A percentile compares a stretch with the other conserved stretches of the same genome.
Evolutionary conservation across 2,329 filamentous ascomycete genomes (phyloP).

Genomic region (Phoma sp.): DNA sequence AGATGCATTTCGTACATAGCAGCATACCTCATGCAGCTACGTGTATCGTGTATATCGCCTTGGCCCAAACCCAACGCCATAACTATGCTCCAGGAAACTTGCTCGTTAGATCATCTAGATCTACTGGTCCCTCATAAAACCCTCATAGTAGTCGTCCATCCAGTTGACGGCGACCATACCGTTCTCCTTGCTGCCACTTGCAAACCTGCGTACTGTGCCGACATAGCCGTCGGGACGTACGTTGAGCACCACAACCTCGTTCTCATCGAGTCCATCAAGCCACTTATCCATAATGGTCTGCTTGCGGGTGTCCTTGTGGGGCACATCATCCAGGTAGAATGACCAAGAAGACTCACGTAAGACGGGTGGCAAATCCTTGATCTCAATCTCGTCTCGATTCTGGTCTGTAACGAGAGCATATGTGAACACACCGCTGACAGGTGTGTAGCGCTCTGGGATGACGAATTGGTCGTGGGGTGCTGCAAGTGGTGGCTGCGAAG

Average conservation of each 20-base stretch:
- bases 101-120: neutral
- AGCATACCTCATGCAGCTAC: neutral
- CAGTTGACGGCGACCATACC: conserved; percentile 50
- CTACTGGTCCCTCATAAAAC: conserved; percentile 50
- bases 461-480: conserved; percentile 70
- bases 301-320: conserved; percentile 60
- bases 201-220: conserved; percentile 63
- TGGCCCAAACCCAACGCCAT: conserved; percentile 1
- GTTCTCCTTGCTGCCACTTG: conserved; percentile 34
- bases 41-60: neutral
- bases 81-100: neutral
- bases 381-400: conserved; percentile 68
- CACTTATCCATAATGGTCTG: conserved; percentile 69
- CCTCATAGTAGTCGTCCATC: conserved; percentile 60
- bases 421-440: conserved; percentile 72
- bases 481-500: conserved; percentile 61
- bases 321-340: conserved; percentile 72
- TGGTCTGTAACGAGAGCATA: conserved; percentile 69
- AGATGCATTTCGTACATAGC: neutral
- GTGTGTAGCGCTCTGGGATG: conserved; percentile 71
- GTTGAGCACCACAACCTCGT: conserved; percentile 69
- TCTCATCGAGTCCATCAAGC: conserved; percentile 64
- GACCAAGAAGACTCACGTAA: conserved; percentile 73
- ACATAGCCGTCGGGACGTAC: conserved; percentile 78
- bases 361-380: conserved; percentile 67